phyloP scores from a whole-genome alignment of 768 basidiomycete species.

The Dioszegia hungarica region DNA sequence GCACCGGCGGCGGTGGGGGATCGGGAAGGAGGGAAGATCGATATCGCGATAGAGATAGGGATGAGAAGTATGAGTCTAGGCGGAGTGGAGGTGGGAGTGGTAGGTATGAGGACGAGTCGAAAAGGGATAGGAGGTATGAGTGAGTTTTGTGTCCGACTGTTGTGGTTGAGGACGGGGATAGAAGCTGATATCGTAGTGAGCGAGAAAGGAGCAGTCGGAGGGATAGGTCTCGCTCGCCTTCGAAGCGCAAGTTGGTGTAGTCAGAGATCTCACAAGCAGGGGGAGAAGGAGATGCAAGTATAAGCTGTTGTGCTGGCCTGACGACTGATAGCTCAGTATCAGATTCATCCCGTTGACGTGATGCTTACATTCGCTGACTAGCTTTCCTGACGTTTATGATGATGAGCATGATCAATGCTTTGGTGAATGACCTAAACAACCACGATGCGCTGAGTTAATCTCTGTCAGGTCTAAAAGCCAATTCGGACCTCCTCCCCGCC shows the following conservation, averaged over 20 bases:
- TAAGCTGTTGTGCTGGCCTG: too few species aligned
- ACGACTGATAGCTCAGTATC: too few species aligned
- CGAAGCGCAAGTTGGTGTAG: conserved; percentile 3
- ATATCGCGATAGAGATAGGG: conserved; percentile 12
- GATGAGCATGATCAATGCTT: too few species aligned
- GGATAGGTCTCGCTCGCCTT: neutral
- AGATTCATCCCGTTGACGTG: too few species aligned
- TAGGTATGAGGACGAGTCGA: conserved; percentile 10
- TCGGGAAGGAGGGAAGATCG: conserved; percentile 16
- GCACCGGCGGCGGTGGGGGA: too few species aligned
- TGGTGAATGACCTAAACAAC: too few species aligned
- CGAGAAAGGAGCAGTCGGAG: neutral
- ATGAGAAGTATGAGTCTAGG: conserved; percentile 2
- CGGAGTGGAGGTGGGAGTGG: neutral
- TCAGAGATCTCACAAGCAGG: too few species aligned
- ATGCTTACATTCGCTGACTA: too few species aligned
- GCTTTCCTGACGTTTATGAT: too few species aligned
- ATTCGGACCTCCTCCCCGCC: too few species aligned
- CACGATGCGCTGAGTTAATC: too few species aligned
- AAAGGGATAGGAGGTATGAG: conserved; percentile 13
- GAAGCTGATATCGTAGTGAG: neutral
- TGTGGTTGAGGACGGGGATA: neutral
- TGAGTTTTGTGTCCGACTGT: neutral
- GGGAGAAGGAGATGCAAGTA: neutral
- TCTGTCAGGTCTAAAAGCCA: too few species aligned